phyloP scores from a whole-genome alignment of 208 protist genomes.

The Vickermania ingenoplastis region DNA sequence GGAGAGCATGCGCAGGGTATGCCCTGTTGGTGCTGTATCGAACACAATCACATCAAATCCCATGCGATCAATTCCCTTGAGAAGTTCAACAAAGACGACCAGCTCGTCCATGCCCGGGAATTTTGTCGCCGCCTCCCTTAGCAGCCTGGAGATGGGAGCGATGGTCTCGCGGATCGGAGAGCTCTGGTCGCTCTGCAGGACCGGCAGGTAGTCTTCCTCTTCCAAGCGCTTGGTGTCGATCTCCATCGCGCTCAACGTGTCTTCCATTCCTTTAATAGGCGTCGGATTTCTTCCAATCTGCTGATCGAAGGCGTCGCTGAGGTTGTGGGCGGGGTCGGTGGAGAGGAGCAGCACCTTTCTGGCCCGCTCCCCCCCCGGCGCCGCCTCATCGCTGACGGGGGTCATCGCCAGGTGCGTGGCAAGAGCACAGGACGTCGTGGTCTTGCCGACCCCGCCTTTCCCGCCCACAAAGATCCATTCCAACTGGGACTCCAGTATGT shows the following conservation, averaged over 20 bases:
- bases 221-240: slow-evolving; percentile 36
- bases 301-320: slow-evolving; percentile 97
- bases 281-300: slow-evolving; percentile 86
- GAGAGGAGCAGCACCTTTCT: slow-evolving; percentile 95
- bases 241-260: slow-evolving; percentile 92
- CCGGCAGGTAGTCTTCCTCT: slow-evolving; percentile 8
- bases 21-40: slow-evolving; percentile 99
- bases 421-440: slow-evolving; percentile 87
- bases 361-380: slow-evolving; percentile 11
- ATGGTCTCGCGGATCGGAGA: no score
- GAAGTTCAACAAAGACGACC: slow-evolving; percentile 94
- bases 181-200: not conserved
- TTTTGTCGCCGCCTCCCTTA: slow-evolving; percentile 41
- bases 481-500: slow-evolving; percentile 30
- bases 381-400: slow-evolving; percentile 17
- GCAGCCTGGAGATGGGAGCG: slow-evolving; percentile 24
- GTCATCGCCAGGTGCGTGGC: slow-evolving; percentile 89
- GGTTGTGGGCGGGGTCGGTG: slow-evolving; percentile 98
- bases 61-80: slow-evolving; percentile 81
- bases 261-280: slow-evolving; percentile 79
- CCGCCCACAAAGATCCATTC: slow-evolving; percentile 93
- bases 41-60: slow-evolving; percentile 95
- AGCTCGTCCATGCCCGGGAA: slow-evolving; percentile 98
- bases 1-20: slow-evolving; percentile 94
- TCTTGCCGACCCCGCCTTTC: slow-evolving; percentile 99